A percentile compares a stretch with the other conserved stretches of the same genome.
Conservation (phyloP, 2,329 filamentous ascomycete genomes). For the Penicillium hesseltinei region DNA sequence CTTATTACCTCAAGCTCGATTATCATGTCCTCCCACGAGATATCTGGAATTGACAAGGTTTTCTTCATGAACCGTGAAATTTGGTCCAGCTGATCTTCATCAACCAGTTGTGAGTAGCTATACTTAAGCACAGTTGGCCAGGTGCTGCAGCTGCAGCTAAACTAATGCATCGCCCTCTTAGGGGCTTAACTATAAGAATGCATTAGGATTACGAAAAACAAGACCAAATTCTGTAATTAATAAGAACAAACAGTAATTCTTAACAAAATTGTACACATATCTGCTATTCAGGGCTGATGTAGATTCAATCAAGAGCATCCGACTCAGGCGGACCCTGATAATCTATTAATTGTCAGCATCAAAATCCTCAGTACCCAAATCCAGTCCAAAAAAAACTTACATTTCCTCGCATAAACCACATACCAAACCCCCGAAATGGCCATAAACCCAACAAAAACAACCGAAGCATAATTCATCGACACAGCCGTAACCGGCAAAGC, state of each 20-base stretch:
- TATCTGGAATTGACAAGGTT: too few relatives aligned
- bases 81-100: too few relatives aligned
- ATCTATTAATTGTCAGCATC: constrained; percentile 15
- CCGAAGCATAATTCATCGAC: constrained; percentile 58
- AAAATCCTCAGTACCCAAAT: not conserved
- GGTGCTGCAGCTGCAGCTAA: not conserved
- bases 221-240: not conserved
- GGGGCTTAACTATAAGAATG: not conserved
- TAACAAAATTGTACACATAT: not conserved
- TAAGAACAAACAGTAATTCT: not conserved
- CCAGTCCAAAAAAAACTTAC: constrained; percentile 33
- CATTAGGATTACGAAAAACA: not conserved
- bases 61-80: too few relatives aligned
- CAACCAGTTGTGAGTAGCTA: too few relatives aligned
- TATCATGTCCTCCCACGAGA: too few relatives aligned
- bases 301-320: constrained; percentile 17
- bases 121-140: not conserved
- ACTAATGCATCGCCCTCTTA: not conserved
- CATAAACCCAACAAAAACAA: constrained; percentile 57
- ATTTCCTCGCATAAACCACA: constrained; percentile 50
- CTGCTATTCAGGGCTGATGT: too few relatives aligned
- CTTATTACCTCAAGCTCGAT: too few relatives aligned
- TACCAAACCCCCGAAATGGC: constrained; percentile 54
- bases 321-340: constrained; percentile 37
- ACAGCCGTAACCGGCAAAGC: constrained; percentile 53